These are phyloP conservation scores for Heterobasidion annosum DNA, from an alignment of 1,284 basidiomycete species.

Conservation along the genomic window DNA sequence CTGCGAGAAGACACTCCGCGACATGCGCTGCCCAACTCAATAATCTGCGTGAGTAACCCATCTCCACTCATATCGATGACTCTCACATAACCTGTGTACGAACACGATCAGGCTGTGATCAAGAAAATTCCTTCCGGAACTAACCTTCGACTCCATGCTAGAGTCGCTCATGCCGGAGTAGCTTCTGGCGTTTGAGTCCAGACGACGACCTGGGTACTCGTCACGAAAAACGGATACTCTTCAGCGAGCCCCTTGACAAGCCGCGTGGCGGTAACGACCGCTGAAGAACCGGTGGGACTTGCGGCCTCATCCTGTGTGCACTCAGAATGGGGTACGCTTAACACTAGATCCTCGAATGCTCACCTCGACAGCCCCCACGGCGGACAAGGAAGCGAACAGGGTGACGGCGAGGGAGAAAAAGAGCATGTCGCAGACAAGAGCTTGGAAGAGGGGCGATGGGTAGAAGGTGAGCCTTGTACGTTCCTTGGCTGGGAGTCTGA, in stretches of 20 bases:
- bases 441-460: neutral
- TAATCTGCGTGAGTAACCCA: no score
- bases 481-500: neutral
- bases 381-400: neutral
- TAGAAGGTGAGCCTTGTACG: neutral
- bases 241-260: neutral
- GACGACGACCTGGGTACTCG: neutral
- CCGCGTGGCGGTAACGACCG: neutral
- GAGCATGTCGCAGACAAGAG: neutral
- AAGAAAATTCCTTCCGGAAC: no score
- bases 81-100: no score
- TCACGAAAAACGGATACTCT: neutral
- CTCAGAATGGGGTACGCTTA: neutral
- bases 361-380: neutral
- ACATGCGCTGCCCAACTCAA: no score
- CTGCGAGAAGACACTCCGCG: no score
- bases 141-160: no score
- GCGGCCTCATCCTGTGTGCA: neutral
- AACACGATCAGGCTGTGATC: no score
- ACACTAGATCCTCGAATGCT: neutral
- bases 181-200: neutral
- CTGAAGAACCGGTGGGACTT: neutral
- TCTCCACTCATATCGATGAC: no score
- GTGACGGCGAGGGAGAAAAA: neutral
- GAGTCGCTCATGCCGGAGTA: neutral